These are phyloP conservation scores for Candida germanica DNA, from an alignment of 805 yeast genomes.

Conservation along the genomic window DNA sequence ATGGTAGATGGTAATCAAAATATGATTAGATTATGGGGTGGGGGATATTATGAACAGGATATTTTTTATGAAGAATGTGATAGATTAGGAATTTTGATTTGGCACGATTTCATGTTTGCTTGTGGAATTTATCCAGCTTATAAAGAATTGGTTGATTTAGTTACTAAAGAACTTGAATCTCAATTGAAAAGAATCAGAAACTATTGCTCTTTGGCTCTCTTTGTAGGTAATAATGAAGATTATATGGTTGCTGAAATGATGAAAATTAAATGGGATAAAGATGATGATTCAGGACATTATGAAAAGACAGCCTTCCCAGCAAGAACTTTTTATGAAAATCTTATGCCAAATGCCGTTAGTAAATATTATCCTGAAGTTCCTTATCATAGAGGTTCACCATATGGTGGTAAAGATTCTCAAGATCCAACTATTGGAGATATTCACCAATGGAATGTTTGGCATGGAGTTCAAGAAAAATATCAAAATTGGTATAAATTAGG, in stretches of 20 bases:
- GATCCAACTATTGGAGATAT: constrained; percentile 41
- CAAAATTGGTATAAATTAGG: constrained; percentile 46
- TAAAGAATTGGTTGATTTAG: constrained; percentile 29
- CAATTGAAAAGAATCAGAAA: constrained; percentile 43
- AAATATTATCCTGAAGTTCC: constrained; percentile 22
- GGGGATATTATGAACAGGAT: constrained; percentile 45
- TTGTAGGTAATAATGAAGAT: constrained; percentile 48
- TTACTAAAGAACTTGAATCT: constrained; percentile 33
- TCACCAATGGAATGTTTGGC: constrained; percentile 61
- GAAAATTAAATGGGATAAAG: constrained; percentile 25
- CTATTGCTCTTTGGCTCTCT: constrained; percentile 37
- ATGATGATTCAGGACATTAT: constrained; percentile 23
- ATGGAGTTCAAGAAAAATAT: constrained; percentile 43
- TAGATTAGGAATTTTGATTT: constrained; percentile 41
- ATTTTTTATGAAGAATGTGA: constrained; percentile 44
- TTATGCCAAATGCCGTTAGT: constrained; percentile 34
- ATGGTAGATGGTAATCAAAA: constrained; percentile 40
- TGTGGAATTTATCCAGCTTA: constrained; percentile 54
- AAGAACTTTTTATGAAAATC: constrained; percentile 37
- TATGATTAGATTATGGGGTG: constrained; percentile 50
- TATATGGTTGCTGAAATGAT: constrained; percentile 43
- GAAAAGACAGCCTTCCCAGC: constrained; percentile 42
- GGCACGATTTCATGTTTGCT: constrained; percentile 60
- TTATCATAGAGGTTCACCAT: constrained; percentile 50
- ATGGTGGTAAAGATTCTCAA: constrained; percentile 35